Conservation (phyloP, 345 rosid species). For the Populus deltoides region DNA sequence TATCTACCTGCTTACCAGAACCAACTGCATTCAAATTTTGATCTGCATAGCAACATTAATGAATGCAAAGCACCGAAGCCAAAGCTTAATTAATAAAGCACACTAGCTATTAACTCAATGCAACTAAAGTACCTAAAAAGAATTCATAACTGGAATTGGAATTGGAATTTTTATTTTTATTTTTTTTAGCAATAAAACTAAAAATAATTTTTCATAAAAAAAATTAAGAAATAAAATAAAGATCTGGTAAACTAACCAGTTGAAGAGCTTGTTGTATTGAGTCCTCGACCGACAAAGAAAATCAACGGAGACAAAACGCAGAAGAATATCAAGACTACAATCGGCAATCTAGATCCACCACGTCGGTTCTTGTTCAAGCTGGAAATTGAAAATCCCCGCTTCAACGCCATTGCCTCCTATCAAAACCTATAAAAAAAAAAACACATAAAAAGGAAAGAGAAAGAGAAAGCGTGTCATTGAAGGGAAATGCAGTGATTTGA, state of each 20-base stretch:
- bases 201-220: background rate
- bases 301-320: slow-evolving; percentile 57
- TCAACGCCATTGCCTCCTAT: slow-evolving; percentile 57
- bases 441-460: background rate
- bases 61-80: background rate
- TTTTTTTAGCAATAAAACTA: background rate
- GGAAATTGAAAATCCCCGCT: slow-evolving; percentile 49
- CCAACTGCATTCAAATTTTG: slow-evolving; percentile 27
- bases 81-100: background rate
- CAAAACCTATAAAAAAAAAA: slow-evolving; percentile 31
- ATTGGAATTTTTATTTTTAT: too few relatives aligned
- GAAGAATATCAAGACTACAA: slow-evolving; percentile 48
- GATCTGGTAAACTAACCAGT: slow-evolving; percentile 36
- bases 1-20: slow-evolving; percentile 50
- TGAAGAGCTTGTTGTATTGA: slow-evolving; percentile 37
- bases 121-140: background rate
- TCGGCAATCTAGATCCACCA: slow-evolving; percentile 54
- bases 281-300: slow-evolving; percentile 71
- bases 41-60: slow-evolving; percentile 46
- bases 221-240: background rate
- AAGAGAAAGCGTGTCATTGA: background rate
- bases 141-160: background rate
- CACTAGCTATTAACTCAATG: background rate
- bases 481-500: background rate
- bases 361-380: slow-evolving; percentile 41